A percentile compares a stretch with the other conserved stretches of the same genome.
Evolutionary conservation across 2,329 filamentous ascomycete genomes (phyloP).

Genomic region (Chrysoporthe cubensis): DNA sequence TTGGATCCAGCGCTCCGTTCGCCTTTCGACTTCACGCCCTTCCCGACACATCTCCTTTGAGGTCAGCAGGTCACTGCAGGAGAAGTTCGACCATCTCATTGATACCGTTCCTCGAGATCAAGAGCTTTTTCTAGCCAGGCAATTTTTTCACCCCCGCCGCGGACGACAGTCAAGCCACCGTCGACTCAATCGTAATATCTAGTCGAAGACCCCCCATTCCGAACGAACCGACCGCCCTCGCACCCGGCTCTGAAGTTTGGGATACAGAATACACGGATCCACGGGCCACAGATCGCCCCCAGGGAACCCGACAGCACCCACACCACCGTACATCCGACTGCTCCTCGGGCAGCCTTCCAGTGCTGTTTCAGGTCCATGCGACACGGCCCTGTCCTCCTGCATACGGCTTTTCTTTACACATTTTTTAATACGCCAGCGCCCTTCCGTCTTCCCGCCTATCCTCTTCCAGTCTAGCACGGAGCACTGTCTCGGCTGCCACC

Average conservation of each 20-base stretch:
- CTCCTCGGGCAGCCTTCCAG: constrained; percentile 37
- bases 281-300: constrained; percentile 41
- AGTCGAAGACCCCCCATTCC: constrained; percentile 24
- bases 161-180: constrained; percentile 20
- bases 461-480: constrained; percentile 21
- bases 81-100: constrained; percentile 43
- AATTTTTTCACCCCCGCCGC: constrained; percentile 35
- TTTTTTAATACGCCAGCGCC: constrained; percentile 30
- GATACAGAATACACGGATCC: constrained; percentile 34
- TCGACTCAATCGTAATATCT: constrained; percentile 28
- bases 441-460: constrained; percentile 29
- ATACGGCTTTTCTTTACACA: constrained; percentile 28
- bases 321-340: constrained; percentile 29
- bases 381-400: constrained; percentile 30
- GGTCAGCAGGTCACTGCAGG: constrained; percentile 85
- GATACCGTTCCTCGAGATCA: constrained; percentile 23
- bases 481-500: constrained; percentile 27
- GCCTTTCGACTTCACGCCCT: constrained; percentile 31
- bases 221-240: constrained; percentile 19
- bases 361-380: constrained; percentile 43
- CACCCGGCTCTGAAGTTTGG: constrained; percentile 12
- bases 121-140: constrained; percentile 43
- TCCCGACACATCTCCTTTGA: constrained; percentile 65
- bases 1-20: constrained; percentile 7
- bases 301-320: constrained; percentile 30